A percentile compares a stretch with the other conserved stretches of the same genome.
Evolutionary conservation across 768 basidiomycete species (phyloP).

Genomic region (Phlebiopsis flavidoalba): DNA sequence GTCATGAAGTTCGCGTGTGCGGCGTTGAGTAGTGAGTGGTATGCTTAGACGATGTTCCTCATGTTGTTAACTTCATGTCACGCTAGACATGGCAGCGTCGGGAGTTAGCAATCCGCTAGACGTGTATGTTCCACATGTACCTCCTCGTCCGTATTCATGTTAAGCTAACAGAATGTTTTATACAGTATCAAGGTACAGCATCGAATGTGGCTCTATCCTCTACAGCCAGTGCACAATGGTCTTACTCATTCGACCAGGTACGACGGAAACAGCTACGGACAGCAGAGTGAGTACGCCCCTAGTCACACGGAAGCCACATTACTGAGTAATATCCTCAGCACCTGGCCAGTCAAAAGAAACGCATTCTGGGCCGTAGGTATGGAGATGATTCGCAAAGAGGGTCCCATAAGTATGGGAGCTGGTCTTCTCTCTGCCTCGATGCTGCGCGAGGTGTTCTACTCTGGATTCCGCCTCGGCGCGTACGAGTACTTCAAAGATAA

Average conservation of each 20-base stretch:
- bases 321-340: slow-evolving; percentile 8
- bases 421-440: slow-evolving; percentile 30
- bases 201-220: not conserved
- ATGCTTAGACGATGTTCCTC: not conserved
- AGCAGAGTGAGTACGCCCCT: slow-evolving; percentile 18
- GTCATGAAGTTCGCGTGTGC: slow-evolving; percentile 26
- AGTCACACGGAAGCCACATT: not conserved
- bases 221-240: not conserved
- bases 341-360: slow-evolving; percentile 23
- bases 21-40: slow-evolving; percentile 24
- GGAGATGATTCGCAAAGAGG: slow-evolving; percentile 30
- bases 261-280: slow-evolving; percentile 30
- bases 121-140: slow-evolving; percentile 20
- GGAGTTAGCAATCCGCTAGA: slow-evolving; percentile 32
- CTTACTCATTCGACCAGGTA: slow-evolving; percentile 17
- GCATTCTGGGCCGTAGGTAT: slow-evolving; percentile 30
- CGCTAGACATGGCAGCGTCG: slow-evolving; percentile 29
- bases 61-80: not conserved
- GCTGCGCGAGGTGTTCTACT: slow-evolving; percentile 31
- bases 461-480: slow-evolving; percentile 29
- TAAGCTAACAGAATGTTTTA: not conserved
- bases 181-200: slow-evolving; percentile 23
- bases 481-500: slow-evolving; percentile 34
- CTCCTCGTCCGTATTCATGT: not conserved
- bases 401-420: slow-evolving; percentile 25